phyloP scores from a whole-genome alignment of 768 basidiomycete species.

The Suillus subaureus region DNA sequence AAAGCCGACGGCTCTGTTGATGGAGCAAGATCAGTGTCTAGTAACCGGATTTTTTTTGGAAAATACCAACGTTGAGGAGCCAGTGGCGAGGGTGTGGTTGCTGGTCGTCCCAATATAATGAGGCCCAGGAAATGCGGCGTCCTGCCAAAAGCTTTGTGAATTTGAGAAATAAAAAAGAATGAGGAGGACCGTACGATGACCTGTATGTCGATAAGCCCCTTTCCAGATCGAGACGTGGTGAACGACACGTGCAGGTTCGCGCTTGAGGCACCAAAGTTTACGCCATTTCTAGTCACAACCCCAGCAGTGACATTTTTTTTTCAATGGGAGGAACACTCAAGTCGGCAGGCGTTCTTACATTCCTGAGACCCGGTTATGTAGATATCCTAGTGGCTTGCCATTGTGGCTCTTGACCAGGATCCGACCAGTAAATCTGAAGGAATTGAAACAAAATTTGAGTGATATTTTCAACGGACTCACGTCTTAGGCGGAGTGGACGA shows the following conservation, averaged over 20 bases:
- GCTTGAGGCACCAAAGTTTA: conserved; percentile 33
- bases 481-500: conserved; percentile 10
- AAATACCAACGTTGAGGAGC: conserved; percentile 16
- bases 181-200: conserved; percentile 33
- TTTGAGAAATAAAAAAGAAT: not conserved
- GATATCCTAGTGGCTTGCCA: conserved; percentile 34
- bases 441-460: conserved; percentile 6
- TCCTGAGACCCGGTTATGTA: conserved; percentile 33
- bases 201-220: conserved; percentile 36
- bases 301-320: not conserved
- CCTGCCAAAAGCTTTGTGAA: conserved; percentile 26
- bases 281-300: conserved; percentile 32
- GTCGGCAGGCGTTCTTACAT: conserved; percentile 21
- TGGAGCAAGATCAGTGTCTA: conserved; percentile 2
- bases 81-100: conserved; percentile 16
- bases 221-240: conserved; percentile 24
- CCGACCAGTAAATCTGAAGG: conserved; percentile 33
- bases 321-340: not conserved
- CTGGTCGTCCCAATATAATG: conserved; percentile 41
- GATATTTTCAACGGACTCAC: conserved; percentile 21
- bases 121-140: conserved; percentile 40
- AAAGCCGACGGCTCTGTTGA: conserved; percentile 36
- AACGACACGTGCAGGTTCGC: conserved; percentile 37
- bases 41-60: no score
- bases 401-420: conserved; percentile 38